Conservation (phyloP, 495 filamentous ascomycete genomes). For the Bacidia gigantensis region DNA sequence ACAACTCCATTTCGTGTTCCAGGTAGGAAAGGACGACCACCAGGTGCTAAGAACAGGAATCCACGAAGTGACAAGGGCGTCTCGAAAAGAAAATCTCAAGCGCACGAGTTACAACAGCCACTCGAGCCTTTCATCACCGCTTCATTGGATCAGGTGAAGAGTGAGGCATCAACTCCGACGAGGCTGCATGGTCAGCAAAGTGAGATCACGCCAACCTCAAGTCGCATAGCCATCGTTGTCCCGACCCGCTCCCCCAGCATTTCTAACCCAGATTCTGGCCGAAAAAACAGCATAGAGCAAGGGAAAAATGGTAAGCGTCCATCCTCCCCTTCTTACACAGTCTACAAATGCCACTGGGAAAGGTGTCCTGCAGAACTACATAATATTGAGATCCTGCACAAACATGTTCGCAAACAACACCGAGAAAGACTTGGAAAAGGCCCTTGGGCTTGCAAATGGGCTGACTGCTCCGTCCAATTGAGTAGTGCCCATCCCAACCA, state of each 20-base stretch:
- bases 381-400: constrained; percentile 55
- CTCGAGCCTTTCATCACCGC: not conserved
- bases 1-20: constrained; percentile 2
- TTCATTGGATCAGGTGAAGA: not conserved
- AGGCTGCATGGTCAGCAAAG: constrained; percentile 12
- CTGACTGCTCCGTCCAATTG: constrained; percentile 23
- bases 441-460: constrained; percentile 31
- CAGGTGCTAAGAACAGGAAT: constrained; percentile 11
- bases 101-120: not conserved
- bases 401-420: constrained; percentile 48
- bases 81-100: constrained; percentile 1
- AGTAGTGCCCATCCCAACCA: not conserved
- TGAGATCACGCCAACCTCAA: constrained; percentile 4
- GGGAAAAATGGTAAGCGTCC: not conserved
- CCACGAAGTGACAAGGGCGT: constrained; percentile 10
- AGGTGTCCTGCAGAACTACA: constrained; percentile 57
- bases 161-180: not conserved
- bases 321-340: constrained; percentile 23
- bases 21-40: constrained; percentile 9
- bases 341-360: constrained; percentile 51
- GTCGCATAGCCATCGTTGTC: constrained; percentile 16
- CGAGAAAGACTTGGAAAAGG: constrained; percentile 20
- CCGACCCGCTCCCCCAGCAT: constrained; percentile 17
- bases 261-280: constrained; percentile 1
- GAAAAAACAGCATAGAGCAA: not conserved